Conservation (phyloP, 176 grass and related monocot species). For the Oryza rufipogon region DNA sequence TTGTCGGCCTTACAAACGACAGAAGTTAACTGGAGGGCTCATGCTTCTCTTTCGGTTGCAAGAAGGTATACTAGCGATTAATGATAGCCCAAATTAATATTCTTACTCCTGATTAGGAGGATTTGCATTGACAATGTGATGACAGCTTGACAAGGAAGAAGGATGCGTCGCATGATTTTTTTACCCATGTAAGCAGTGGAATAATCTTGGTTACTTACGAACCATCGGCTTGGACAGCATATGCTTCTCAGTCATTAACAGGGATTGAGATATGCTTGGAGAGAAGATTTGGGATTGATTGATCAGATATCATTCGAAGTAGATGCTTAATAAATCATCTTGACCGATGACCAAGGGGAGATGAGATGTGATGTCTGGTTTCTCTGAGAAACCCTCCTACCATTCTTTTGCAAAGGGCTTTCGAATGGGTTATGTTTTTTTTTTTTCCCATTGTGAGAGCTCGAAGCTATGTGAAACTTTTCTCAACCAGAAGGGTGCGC, state of each 20-base stretch:
- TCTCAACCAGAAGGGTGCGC: background rate
- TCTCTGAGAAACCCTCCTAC: background rate
- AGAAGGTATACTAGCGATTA: no score
- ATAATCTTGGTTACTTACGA: background rate
- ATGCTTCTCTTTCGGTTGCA: no score
- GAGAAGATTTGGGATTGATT: background rate
- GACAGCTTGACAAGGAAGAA: background rate
- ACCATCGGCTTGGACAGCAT: background rate
- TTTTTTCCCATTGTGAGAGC: background rate
- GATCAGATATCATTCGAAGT: background rate
- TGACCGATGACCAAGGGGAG: background rate
- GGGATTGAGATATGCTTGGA: background rate
- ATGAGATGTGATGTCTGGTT: background rate
- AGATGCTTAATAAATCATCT: background rate
- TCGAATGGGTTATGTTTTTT: background rate
- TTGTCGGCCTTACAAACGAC: no score
- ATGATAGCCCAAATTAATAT: no score
- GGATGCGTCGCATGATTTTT: background rate
- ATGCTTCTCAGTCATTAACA: background rate
- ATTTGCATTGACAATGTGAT: background rate
- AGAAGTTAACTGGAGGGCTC: no score
- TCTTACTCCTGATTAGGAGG: no score
- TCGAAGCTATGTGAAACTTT: background rate
- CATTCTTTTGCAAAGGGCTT: background rate
- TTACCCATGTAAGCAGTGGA: background rate